Conservation (phyloP, 495 filamentous ascomycete genomes). For the Echria macrotheca region DNA sequence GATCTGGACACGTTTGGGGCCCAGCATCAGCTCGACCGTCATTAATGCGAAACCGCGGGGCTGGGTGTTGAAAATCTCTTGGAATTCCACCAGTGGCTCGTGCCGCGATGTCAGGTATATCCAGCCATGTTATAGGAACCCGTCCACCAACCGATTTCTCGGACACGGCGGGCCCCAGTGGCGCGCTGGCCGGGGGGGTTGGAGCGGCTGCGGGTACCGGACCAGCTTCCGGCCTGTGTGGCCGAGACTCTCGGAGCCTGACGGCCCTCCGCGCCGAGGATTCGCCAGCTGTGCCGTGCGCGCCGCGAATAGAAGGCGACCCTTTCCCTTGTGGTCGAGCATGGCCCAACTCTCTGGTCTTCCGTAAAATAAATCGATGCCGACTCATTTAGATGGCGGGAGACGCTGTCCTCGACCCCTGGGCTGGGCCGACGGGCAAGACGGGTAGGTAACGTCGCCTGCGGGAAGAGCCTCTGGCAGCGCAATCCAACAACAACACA, state of each 20-base stretch:
- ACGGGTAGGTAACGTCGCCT: too few relatives aligned
- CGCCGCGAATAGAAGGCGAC: slow-evolving; percentile 3
- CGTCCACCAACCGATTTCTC: background rate
- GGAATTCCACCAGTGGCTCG: background rate
- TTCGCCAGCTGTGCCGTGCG: slow-evolving; percentile 1
- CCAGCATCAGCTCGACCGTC: slow-evolving; percentile 4
- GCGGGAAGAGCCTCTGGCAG: too few relatives aligned
- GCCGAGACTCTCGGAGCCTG: background rate
- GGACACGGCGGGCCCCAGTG: background rate
- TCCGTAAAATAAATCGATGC: too few relatives aligned
- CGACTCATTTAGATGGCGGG: too few relatives aligned
- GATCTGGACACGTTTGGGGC: background rate
- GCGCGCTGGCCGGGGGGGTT: background rate
- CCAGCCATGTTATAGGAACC: background rate
- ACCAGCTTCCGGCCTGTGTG: slow-evolving; percentile 1
- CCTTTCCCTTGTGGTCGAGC: background rate
- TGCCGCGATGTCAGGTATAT: slow-evolving; percentile 13
- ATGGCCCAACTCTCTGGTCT: too few relatives aligned
- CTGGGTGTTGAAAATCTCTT: slow-evolving; percentile 4
- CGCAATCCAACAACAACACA: too few relatives aligned
- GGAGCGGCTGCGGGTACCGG: slow-evolving; percentile 5
- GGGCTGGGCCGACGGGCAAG: too few relatives aligned
- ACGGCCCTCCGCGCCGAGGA: slow-evolving; percentile 2
- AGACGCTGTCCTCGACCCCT: too few relatives aligned
- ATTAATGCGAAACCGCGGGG: slow-evolving; percentile 17